These are phyloP conservation scores for Triticum aestivum DNA, from an alignment of 176 grass and related monocot genomes.

Conservation along the genomic window DNA sequence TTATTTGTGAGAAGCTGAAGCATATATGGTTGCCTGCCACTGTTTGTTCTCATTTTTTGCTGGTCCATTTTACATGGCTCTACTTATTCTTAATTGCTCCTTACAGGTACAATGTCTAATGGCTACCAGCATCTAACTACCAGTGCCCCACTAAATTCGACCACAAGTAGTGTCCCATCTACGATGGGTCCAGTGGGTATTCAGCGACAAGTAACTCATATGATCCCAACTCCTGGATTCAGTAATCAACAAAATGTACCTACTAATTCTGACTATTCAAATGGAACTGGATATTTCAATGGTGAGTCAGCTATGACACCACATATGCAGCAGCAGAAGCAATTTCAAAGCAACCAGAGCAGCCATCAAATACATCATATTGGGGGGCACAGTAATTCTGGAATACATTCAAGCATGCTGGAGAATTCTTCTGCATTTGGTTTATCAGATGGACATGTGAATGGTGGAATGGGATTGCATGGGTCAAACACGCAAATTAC, in stretches of 20 bases:
- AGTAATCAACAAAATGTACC: slow-evolving; percentile 61
- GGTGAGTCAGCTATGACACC: slow-evolving; percentile 56
- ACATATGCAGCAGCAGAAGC: slow-evolving; percentile 73
- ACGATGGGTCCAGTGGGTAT: slow-evolving; percentile 56
- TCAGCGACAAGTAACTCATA: slow-evolving; percentile 72
- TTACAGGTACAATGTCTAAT: slow-evolving; percentile 65
- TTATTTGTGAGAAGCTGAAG: slow-evolving; percentile 28
- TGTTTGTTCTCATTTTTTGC: background rate
- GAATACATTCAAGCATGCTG: slow-evolving; percentile 67
- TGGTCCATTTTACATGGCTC: background rate
- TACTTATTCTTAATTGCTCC: slow-evolving; percentile 32
- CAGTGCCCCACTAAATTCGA: slow-evolving; percentile 57
- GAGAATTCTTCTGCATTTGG: slow-evolving; percentile 71
- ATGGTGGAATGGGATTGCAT: slow-evolving; percentile 70
- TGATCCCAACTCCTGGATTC: slow-evolving; percentile 95
- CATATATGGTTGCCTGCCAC: background rate
- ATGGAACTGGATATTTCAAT: slow-evolving; percentile 77
- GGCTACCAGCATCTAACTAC: slow-evolving; percentile 63
- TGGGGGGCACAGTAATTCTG: slow-evolving; percentile 55
- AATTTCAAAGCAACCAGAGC: slow-evolving; percentile 63
- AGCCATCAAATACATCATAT: slow-evolving; percentile 61
- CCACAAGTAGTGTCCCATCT: slow-evolving; percentile 53
- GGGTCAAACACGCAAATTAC: slow-evolving; percentile 64
- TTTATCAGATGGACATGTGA: slow-evolving; percentile 73
- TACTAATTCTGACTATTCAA: slow-evolving; percentile 71